Base-by-base conservation (phyloP, 1,284 basidiomycete genomes). In the Rhizoctonia solani region DNA sequence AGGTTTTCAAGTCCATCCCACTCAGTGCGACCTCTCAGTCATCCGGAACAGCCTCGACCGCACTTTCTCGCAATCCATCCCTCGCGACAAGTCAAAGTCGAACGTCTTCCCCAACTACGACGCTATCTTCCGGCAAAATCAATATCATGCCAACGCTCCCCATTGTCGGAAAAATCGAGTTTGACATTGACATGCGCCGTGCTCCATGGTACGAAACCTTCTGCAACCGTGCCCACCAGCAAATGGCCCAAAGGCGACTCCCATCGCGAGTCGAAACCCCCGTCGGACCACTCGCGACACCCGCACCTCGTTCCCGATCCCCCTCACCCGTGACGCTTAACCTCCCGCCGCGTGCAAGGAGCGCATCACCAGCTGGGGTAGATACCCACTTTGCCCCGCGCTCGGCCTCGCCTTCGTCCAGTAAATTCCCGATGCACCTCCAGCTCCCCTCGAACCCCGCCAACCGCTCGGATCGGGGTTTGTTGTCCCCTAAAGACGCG, bases 161-260 rank as follows among this genome's bases (percentile, higher is more conserved):
- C 13, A 87, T 94, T 68, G 81, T 94, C 30, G 92, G 92, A 58
- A 93, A 92, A 77, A 85, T 94, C 19, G 92, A 94, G 76, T 93
- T 94, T 72, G 90, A 93, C 73, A 89, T 94, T 71, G 91, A 93
- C 74, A 80, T 80, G 50, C 79, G 82, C 55, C 87, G 82, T 71
- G 90, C 89, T 9, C 79, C 80, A n/a, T 94, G 92, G 92, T 94
- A 88, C 72, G 86, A 88, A 16, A 72, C 79, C 88, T 61, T 61
- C 39, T 61, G 56, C 21, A n/a, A 23, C 32, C 42, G 44, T 34
- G 56, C 56, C 11, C 16, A 61, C 16, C 56, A 61, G 44, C 27
- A 27, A 27, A 19, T 52, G 9, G 13, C 49, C 4, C 49, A 52
- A 27, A 11, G 56, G 16, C 42, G 56, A 11, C 23, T 61, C 29